Conservation (phyloP, 139 green algal genomes). For the Helicosporidium sp. region DNA sequence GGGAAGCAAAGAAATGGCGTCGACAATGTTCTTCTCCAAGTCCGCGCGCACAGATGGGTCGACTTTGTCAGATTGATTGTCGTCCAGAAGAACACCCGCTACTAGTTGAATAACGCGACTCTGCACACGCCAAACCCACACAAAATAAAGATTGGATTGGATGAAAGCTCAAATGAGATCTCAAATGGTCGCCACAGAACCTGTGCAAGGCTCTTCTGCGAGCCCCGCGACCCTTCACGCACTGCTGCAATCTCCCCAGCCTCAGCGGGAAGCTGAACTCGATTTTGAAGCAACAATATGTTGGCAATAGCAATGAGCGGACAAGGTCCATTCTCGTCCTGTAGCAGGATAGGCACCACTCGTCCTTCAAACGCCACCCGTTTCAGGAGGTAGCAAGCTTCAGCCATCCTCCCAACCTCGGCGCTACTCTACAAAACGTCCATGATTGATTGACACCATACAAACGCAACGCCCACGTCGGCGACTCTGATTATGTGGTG, state of each 20-base stretch:
- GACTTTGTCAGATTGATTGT: too few species aligned
- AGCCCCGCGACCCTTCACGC: too few species aligned
- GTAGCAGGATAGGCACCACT: slow-evolving; percentile 42
- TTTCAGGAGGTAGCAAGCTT: neutral
- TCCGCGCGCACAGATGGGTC: too few species aligned
- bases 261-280: slow-evolving; percentile 27
- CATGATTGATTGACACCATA: too few species aligned
- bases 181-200: neutral
- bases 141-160: neutral
- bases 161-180: slow-evolving; percentile 3
- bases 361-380: neutral
- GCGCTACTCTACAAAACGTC: too few species aligned
- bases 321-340: slow-evolving; percentile 88
- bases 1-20: slow-evolving; percentile 46
- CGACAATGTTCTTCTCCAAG: slow-evolving; percentile 37
- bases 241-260: slow-evolving; percentile 23
- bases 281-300: slow-evolving; percentile 52
- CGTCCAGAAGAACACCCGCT: too few species aligned
- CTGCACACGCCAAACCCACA: neutral
- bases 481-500: too few species aligned
- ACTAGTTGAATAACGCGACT: too few species aligned
- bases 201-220: neutral
- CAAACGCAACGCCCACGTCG: too few species aligned
- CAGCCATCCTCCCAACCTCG: neutral
- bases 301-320: slow-evolving; percentile 77